A percentile compares a stretch with the other conserved stretches of the same genome.
phyloP scores from a whole-genome alignment of 176 grass and related monocot species.

The Avena eriantha region DNA sequence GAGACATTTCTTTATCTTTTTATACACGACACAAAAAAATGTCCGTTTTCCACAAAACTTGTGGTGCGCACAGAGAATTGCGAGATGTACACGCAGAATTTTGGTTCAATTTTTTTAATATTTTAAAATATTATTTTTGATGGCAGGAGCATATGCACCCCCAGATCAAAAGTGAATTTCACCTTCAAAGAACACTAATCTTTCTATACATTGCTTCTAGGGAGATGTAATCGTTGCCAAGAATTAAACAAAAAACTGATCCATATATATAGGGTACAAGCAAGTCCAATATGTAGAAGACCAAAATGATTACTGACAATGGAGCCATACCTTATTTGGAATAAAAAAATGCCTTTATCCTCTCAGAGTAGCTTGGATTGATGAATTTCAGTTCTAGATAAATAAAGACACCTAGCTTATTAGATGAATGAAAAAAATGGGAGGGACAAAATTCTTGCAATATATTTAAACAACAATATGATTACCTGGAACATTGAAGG shows the following conservation, averaged over 20 bases:
- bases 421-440: conserved; percentile 36
- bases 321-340: conserved; percentile 46
- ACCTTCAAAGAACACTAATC: conserved; percentile 11
- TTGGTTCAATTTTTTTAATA: too few relatives aligned
- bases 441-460: conserved; percentile 18
- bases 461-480: conserved; percentile 20
- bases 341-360: conserved; percentile 38
- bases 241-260: conserved; percentile 18
- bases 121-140: too few relatives aligned
- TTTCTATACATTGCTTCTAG: not conserved
- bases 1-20: too few relatives aligned
- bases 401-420: conserved; percentile 25
- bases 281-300: conserved; percentile 3
- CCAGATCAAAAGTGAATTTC: too few relatives aligned
- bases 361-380: conserved; percentile 32
- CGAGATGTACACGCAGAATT: too few relatives aligned
- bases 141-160: too few relatives aligned
- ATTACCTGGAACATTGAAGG: conserved; percentile 59
- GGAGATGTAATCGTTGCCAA: conserved; percentile 2
- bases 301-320: not conserved
- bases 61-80: too few relatives aligned
- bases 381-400: conserved; percentile 37
- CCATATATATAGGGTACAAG: not conserved
- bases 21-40: too few relatives aligned
- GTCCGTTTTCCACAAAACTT: too few relatives aligned